These are phyloP conservation scores for Sarocladium brachiariae DNA, from an alignment of 2,329 filamentous ascomycete genomes.

Conservation along the genomic window DNA sequence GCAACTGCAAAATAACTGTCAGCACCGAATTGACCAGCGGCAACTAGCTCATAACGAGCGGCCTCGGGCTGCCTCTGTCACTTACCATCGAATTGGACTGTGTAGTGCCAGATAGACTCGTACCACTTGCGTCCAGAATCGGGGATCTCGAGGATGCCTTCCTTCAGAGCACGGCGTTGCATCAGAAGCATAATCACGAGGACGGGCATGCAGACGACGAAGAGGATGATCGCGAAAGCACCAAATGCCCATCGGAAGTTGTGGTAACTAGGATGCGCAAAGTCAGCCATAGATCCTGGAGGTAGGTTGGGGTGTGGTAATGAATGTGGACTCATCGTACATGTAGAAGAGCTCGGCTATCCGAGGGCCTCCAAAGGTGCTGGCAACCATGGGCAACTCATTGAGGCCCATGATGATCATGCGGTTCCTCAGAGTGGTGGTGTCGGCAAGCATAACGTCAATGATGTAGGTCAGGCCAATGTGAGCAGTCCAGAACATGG, in stretches of 20 bases:
- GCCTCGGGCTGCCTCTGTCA: too few species aligned
- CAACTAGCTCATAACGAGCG: too few species aligned
- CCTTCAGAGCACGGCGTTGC: conserved; percentile 38
- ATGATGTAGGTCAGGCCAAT: conserved; percentile 28
- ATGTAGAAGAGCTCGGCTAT: conserved; percentile 27
- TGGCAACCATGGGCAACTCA: conserved; percentile 32
- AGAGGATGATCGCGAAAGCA: conserved; percentile 54
- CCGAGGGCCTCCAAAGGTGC: conserved; percentile 33
- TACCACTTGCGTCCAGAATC: conserved; percentile 31
- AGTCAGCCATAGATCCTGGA: too few species aligned
- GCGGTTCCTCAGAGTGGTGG: conserved; percentile 33
- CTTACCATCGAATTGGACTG: conserved; percentile 51
- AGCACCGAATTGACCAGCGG: too few species aligned
- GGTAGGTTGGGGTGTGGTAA: too few species aligned
- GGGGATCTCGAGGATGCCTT: conserved; percentile 35
- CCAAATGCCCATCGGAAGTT: conserved; percentile 45
- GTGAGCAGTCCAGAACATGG: conserved; percentile 53
- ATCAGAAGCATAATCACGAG: conserved; percentile 23
- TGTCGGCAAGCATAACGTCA: conserved; percentile 28
- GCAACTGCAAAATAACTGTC: too few species aligned
- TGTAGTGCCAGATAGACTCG: conserved; percentile 43
- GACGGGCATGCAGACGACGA: conserved; percentile 35
- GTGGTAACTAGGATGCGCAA: too few species aligned
- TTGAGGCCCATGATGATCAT: conserved; percentile 32
- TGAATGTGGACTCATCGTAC: too few species aligned